Evolutionary conservation across 805 yeast genomes (phyloP).

Genomic region (Lachancea kluyveri): DNA sequence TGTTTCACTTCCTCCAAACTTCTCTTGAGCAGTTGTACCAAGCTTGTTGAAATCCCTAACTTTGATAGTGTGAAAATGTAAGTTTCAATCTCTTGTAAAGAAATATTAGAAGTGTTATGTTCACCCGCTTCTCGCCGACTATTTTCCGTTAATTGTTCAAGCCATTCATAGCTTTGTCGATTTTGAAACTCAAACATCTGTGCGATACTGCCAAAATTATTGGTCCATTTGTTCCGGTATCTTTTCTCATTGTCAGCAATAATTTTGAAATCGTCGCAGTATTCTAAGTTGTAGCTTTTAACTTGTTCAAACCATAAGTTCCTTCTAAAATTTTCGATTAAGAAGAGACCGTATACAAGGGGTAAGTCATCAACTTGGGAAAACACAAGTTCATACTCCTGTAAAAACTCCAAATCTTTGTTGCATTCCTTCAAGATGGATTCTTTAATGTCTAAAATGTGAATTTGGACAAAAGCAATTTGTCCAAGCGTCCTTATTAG

Average conservation of each 20-base stretch:
- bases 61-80: conserved; percentile 35
- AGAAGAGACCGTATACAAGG: conserved; percentile 59
- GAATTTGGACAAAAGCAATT: conserved; percentile 35
- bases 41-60: conserved; percentile 27
- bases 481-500: conserved; percentile 26
- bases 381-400: conserved; percentile 18
- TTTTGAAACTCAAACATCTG: too few species aligned
- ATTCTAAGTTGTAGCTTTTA: conserved; percentile 25
- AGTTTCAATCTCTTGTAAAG: conserved; percentile 26
- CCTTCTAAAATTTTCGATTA: conserved; percentile 56
- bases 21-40: conserved; percentile 32
- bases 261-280: conserved; percentile 53
- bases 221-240: conserved; percentile 55
- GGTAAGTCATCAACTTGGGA: conserved; percentile 60
- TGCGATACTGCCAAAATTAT: conserved; percentile 43
- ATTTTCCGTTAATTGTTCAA: background rate
- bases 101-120: conserved; percentile 3
- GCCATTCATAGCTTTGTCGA: background rate
- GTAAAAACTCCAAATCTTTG: conserved; percentile 23
- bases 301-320: conserved; percentile 41
- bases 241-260: conserved; percentile 51
- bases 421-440: conserved; percentile 29
- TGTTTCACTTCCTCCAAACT: conserved; percentile 29
- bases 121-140: too few species aligned
- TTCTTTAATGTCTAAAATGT: conserved; percentile 30